Percentiles rank a stretch among this genome's conserved stretches.
Conservation (phyloP, 495 filamentous ascomycete genomes). For the Hypoxylon subgilvum region DNA sequence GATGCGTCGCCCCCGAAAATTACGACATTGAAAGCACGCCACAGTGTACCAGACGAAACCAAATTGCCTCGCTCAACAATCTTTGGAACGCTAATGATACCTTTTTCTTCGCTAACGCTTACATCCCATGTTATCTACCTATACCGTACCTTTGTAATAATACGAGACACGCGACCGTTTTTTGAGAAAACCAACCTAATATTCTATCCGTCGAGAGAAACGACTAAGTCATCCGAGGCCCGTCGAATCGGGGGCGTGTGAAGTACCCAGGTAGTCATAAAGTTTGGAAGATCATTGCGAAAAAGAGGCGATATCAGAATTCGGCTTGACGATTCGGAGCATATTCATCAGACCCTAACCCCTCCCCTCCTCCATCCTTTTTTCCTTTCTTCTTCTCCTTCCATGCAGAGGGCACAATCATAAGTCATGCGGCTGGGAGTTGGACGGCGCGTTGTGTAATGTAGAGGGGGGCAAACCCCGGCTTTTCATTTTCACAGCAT, state of each 20-base stretch:
- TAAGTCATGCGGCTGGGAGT: conserved; percentile 29
- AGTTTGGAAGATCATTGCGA: conserved; percentile 29
- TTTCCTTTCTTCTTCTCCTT: neutral
- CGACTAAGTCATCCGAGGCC: conserved; percentile 3
- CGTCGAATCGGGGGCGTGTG: neutral
- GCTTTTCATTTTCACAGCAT: conserved; percentile 20
- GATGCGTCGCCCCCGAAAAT: conserved; percentile 1
- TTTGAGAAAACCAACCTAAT: conserved; percentile 26
- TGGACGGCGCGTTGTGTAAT: conserved; percentile 34
- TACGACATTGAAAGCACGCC: conserved; percentile 10
- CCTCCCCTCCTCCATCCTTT: conserved; percentile 12
- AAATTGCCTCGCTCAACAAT: conserved; percentile 23
- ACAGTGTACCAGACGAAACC: conserved; percentile 15
- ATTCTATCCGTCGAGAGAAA: conserved; percentile 25
- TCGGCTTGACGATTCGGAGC: conserved; percentile 21
- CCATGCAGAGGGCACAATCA: conserved; percentile 22
- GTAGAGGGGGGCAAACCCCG: conserved; percentile 15
- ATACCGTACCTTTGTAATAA: conserved; percentile 36
- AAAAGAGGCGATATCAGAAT: conserved; percentile 9
- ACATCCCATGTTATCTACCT: conserved; percentile 14
- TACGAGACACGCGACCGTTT: conserved; percentile 27
- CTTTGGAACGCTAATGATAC: conserved; percentile 34
- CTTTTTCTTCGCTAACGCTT: conserved; percentile 26
- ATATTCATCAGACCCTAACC: neutral
- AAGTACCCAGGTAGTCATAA: neutral